Evolutionary conservation across 257 asterid species (phyloP), one percentile per base, ranked within the genome.

Genomic region (Mentha longifolia): DNA sequence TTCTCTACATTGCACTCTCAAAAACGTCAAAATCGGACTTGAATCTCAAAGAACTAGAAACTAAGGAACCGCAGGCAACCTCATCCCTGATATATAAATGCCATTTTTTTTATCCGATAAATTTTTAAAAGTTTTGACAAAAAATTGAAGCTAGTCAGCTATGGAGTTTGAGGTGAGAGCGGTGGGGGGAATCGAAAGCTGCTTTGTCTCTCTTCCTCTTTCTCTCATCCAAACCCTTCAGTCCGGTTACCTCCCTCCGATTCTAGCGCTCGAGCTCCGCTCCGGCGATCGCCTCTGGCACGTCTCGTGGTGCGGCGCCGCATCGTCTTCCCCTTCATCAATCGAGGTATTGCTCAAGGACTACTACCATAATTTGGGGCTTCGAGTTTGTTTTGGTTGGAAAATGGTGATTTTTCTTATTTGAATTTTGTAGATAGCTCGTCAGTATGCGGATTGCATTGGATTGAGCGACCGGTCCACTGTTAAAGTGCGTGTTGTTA

Each of bases 261-360:
- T 92, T 80, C 92, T 95, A 4, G 88, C 95, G 9, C 81, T 95
- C 56, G 88, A 92, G 64, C 97, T 95, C 42, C 86, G 91, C 62
- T 85, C 91, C 41, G 70, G 42, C 31, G 63, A 67, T 65, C 81
- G 75, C 47, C 79, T 84, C 52, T 95, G 95, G 91, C 88, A 84
- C 74, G 95, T 87, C 68, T 88, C 96, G 17, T 95, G 99, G 97
- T 91, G 93, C 67, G 99, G 96, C 76, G 80, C 96, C 58, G 95
- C 96, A 20, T 90, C 97, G 33, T 76, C 95, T 45, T 79, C 92
- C 67, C 79, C 96, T 33, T 82, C 85, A 45, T 79, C 96, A n/a
- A 94, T 94, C 55, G 95, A 94, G 98, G 99, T 86, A 35, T 17
- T 65, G 35, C 11, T 25, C 56, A 10, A 9, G 49, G 30, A 70